Evolutionary conservation across 192 early-diverging fungal species (phyloP), one percentile per base, ranked within the genome.

Genomic region (Linderina pennispora): DNA sequence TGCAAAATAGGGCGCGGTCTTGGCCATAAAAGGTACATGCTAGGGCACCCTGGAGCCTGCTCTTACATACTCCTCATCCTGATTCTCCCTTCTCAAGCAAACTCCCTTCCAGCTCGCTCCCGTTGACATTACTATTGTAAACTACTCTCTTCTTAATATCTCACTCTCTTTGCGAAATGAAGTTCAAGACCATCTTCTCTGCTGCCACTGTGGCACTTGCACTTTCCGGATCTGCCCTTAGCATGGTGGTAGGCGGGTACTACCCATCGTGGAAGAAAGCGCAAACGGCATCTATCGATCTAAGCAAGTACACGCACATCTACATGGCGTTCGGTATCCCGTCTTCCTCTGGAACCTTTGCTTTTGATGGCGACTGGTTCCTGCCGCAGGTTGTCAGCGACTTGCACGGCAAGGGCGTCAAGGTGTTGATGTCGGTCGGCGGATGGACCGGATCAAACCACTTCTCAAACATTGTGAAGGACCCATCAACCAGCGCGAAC

Each of bases 311-410:
- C 55, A 85, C 85, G 14, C 85, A 85, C 41, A 51, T 88, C 46
- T 80, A 88, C 43, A 80, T 85, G 38, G 80, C 82, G 1, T 84
- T 81, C 37, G 77, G 63, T 8, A 59, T 75, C 13, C 61, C 79
- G 13, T 38, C 35, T 6, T 37, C 38, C 11, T 55, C 69, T 32
- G 48, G 65, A 1, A 65, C 49, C 4, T 62, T 78, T 4, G 46
- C 37, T 8, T 76, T 56, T 26, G 52, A 57, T 18, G 59, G 47
- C 10, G 28, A 42, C 9, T 48, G 53, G 21, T 65, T 62, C 8
- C 52, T 79, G 10, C 45, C 72, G n/a, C 36, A 56, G 0, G 61
- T 81, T 9, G 73, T 80, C 6, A 36, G 25, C 0, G 52, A 53
- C 15, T 77, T 81, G n/a, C 80, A 83, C 46, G 50, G 40, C 8